These are phyloP conservation scores for Backusella macrospora DNA, from an alignment of 192 early-diverging fungal genomes.

Conservation along the genomic window DNA sequence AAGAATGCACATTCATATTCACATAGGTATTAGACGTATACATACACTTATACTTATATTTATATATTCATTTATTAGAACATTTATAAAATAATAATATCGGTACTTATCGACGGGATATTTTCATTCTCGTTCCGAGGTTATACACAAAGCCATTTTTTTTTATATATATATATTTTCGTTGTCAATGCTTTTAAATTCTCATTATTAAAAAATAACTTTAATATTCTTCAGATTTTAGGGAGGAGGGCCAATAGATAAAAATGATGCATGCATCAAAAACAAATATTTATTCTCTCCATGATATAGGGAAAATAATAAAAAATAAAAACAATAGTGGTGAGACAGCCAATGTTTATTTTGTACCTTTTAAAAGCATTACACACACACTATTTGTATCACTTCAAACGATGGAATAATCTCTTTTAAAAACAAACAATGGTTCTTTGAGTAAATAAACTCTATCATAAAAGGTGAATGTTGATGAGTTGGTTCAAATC, in stretches of 20 bases:
- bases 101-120: neutral
- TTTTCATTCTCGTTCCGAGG: neutral
- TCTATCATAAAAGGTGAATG: slow-evolving; percentile 11
- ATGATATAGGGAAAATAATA: neutral
- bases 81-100: neutral
- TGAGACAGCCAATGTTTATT: neutral
- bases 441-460: neutral
- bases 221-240: neutral
- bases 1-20: no score
- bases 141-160: neutral
- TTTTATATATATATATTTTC: neutral
- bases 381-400: neutral
- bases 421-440: neutral
- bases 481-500: neutral
- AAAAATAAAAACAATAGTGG: neutral
- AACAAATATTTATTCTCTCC: neutral
- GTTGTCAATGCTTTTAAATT: neutral
- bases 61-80: no score
- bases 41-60: no score
- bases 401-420: neutral
- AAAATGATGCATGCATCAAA: neutral
- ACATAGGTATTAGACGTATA: no score
- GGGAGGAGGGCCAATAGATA: slow-evolving; percentile 1
- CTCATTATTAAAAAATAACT: neutral
- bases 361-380: neutral